These are phyloP conservation scores for Tolypocladium cylindrosporum DNA, from an alignment of 2,329 filamentous ascomycete genomes.

Conservation along the genomic window DNA sequence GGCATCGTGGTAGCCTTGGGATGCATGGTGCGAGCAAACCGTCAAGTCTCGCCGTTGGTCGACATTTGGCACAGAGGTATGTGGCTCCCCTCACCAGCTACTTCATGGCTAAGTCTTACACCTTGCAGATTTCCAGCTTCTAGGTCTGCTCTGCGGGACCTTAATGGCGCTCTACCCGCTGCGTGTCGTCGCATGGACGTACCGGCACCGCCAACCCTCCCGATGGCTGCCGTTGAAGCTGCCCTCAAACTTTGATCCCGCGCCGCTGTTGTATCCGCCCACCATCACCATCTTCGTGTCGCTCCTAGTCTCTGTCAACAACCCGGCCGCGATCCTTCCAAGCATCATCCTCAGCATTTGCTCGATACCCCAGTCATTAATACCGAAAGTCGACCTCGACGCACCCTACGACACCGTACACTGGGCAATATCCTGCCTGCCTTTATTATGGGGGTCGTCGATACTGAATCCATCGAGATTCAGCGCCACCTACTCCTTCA, in stretches of 20 bases:
- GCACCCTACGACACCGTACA: constrained; percentile 58
- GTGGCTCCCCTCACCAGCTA: neutral
- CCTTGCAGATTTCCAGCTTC: constrained; percentile 31
- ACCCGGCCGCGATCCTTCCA: constrained; percentile 54
- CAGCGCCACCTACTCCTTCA: constrained; percentile 28
- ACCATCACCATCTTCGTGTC: constrained; percentile 68
- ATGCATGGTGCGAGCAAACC: constrained; percentile 36
- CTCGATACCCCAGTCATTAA: constrained; percentile 61
- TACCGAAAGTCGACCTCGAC: constrained; percentile 52
- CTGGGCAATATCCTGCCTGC: constrained; percentile 67
- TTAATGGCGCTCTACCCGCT: constrained; percentile 49
- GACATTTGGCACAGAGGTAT: constrained; percentile 40
- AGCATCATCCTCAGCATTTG: constrained; percentile 77
- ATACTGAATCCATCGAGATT: constrained; percentile 7
- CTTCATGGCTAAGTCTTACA: neutral
- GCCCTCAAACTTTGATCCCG: constrained; percentile 77
- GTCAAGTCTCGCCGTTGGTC: constrained; percentile 33
- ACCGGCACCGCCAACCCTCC: constrained; percentile 27
- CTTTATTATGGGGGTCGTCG: constrained; percentile 34
- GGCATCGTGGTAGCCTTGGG: constrained; percentile 40
- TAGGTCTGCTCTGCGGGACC: constrained; percentile 23
- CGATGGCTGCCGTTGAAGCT: constrained; percentile 37
- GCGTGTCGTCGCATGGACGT: constrained; percentile 41
- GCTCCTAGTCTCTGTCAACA: constrained; percentile 57
- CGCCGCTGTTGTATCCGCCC: constrained; percentile 79